A percentile compares a stretch with the other conserved stretches of the same genome.
Evolutionary conservation across 495 filamentous ascomycete species (phyloP).

Genomic region (Chaetomium tenue): DNA sequence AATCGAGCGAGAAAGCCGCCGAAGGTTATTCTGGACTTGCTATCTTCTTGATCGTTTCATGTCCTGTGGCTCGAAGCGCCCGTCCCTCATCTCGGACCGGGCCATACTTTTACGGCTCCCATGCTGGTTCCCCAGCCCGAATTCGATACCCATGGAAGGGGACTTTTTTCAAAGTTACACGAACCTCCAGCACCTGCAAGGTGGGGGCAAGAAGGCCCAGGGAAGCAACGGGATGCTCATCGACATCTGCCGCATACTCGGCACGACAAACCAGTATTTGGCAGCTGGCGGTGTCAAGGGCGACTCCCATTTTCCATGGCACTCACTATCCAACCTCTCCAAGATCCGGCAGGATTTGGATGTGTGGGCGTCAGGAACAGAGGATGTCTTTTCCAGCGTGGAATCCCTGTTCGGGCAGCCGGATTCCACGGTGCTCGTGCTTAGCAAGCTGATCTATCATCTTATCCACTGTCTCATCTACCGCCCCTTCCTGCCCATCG

Average conservation of each 20-base stretch:
- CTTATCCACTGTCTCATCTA: slow-evolving; percentile 82
- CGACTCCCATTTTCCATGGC: slow-evolving; percentile 87
- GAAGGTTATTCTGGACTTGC: slow-evolving; percentile 78
- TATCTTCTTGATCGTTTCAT: slow-evolving; percentile 80
- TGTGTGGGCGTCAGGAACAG: slow-evolving; percentile 76
- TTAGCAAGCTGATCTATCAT: slow-evolving; percentile 83
- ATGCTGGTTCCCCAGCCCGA: slow-evolving; percentile 58
- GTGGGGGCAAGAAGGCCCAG: slow-evolving; percentile 63
- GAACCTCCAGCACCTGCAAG: slow-evolving; percentile 65
- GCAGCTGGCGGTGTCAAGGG: slow-evolving; percentile 82
- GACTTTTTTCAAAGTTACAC: slow-evolving; percentile 74
- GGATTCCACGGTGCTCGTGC: slow-evolving; percentile 71
- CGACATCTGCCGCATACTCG: slow-evolving; percentile 76
- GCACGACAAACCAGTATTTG: slow-evolving; percentile 79
- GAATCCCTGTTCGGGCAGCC: slow-evolving; percentile 71
- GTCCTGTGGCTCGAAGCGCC: slow-evolving; percentile 73
- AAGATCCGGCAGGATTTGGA: slow-evolving; percentile 84
- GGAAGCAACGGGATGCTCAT: slow-evolving; percentile 72
- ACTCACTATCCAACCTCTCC: slow-evolving; percentile 76
- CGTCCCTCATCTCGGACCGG: slow-evolving; percentile 71
- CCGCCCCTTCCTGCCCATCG: slow-evolving; percentile 79
- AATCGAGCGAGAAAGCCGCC: slow-evolving; percentile 67
- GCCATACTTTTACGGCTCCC: slow-evolving; percentile 70
- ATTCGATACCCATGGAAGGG: slow-evolving; percentile 60
- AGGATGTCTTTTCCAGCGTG: slow-evolving; percentile 72